Conservation (phyloP, 75 land plant genomes). For the Pinus taeda region DNA sequence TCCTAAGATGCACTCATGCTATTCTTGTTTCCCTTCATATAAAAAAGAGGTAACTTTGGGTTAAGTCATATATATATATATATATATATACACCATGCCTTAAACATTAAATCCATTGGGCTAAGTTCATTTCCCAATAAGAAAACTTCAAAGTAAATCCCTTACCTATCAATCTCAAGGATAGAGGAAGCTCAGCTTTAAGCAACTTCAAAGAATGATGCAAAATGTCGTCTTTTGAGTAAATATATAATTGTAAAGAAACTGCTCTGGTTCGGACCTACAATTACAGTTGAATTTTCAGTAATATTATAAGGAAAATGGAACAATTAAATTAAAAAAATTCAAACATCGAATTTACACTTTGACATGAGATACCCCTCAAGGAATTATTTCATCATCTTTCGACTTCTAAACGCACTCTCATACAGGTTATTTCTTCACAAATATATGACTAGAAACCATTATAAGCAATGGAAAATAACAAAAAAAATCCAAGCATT, state of each 20-base stretch:
- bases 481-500: not conserved
- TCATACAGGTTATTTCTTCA: not conserved
- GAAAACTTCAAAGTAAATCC: not conserved
- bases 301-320: not conserved
- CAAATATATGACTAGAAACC: not conserved
- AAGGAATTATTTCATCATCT: not conserved
- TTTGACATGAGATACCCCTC: not conserved
- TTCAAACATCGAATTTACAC: no score
- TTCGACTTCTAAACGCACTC: not conserved
- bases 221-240: slow-evolving; percentile 61
- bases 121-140: not conserved
- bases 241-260: slow-evolving; percentile 57
- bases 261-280: slow-evolving; percentile 84
- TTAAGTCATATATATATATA: not conserved
- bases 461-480: not conserved
- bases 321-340: not conserved
- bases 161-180: slow-evolving; percentile 81
- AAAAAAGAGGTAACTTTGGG: not conserved
- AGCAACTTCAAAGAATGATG: slow-evolving; percentile 65
- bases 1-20: not conserved
- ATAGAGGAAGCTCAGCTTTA: slow-evolving; percentile 81
- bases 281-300: not conserved
- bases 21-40: not conserved
- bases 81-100: not conserved
- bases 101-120: not conserved